These are phyloP conservation scores for Diplodia scrobiculata DNA, from an alignment of 2,329 filamentous ascomycete genomes.

Conservation along the genomic window DNA sequence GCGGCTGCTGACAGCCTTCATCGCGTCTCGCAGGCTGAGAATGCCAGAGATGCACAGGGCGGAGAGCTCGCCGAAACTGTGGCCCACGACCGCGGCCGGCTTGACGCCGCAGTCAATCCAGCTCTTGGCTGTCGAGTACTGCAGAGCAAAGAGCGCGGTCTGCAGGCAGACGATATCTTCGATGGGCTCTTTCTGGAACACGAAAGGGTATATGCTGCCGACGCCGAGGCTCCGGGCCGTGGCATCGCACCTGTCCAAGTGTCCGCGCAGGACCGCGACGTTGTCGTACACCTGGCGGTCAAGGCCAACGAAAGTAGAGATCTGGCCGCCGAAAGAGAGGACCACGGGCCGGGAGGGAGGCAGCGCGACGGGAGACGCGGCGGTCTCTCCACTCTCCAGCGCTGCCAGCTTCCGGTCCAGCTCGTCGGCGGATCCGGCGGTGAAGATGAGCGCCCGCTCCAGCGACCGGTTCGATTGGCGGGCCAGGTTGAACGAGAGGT, in stretches of 20 bases:
- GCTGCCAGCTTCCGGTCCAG: neutral
- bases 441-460: neutral
- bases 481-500: neutral
- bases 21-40: slow-evolving; percentile 9
- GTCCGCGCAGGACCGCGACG: slow-evolving; percentile 29
- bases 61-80: slow-evolving; percentile 29
- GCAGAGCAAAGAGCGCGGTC: slow-evolving; percentile 38
- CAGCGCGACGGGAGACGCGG: neutral
- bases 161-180: slow-evolving; percentile 36
- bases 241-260: slow-evolving; percentile 32
- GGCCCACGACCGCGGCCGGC: slow-evolving; percentile 31
- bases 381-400: neutral
- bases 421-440: neutral
- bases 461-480: neutral
- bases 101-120: slow-evolving; percentile 37
- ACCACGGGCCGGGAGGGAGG: slow-evolving; percentile 9
- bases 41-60: slow-evolving; percentile 22
- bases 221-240: slow-evolving; percentile 20
- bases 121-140: slow-evolving; percentile 38
- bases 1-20: slow-evolving; percentile 13
- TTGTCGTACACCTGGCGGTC: slow-evolving; percentile 29
- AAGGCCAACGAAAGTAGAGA: slow-evolving; percentile 23
- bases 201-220: slow-evolving; percentile 32
- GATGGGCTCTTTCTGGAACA: slow-evolving; percentile 32
- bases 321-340: slow-evolving; percentile 31